Base-by-base conservation (phyloP, 768 basidiomycete genomes). In the Lentinula boryana region DNA sequence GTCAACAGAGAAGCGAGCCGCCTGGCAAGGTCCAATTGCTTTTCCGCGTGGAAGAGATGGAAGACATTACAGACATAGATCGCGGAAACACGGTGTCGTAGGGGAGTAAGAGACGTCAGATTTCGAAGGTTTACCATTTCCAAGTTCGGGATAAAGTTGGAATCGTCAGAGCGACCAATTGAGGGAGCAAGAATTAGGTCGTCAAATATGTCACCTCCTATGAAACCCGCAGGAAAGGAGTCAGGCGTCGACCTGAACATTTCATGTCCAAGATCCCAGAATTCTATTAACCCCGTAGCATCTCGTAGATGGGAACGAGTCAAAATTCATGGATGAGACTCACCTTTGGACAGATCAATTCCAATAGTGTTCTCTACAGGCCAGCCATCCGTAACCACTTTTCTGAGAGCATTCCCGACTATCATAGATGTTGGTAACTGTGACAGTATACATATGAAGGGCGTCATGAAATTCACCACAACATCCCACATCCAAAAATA, bases 231-330 rank as follows among this genome's bases (percentile, higher is more conserved):
- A 1, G 84, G 81, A 69, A 84, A 87, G 0, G 78, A 75, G 41
- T 78, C 71, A 0, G 80, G 77, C 0, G 75, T 82, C 3, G 80
- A 76, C 54, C 69, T 76, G 72, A 87, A 89, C 15, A 89, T 74
- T 46, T 80, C 74, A 63, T 88, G 85, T 1, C 87, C 87, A 4
- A 80, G 73, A 4, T 82, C 75, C 86, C 85, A 88, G 63, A 84
- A 83, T 9, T 72, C 86, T 87, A 59, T 23, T 1, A 23, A 43
- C 16, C 33, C 36, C 35, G 21, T 23, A 51, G 21, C 16, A 23
- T 50, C 7, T 40, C 53, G 12, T 27, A 16, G 56, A 16, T n/a
- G 13, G 51, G 8, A 53, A 40, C 9, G 33, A 6, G 6, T 16
- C 18, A 2, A n/a, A 23, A 43, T 10, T 7, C 6, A 2, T 23